These are phyloP conservation scores for Solanum neorickii DNA, from an alignment of 257 asterid genomes.

Conservation along the genomic window DNA sequence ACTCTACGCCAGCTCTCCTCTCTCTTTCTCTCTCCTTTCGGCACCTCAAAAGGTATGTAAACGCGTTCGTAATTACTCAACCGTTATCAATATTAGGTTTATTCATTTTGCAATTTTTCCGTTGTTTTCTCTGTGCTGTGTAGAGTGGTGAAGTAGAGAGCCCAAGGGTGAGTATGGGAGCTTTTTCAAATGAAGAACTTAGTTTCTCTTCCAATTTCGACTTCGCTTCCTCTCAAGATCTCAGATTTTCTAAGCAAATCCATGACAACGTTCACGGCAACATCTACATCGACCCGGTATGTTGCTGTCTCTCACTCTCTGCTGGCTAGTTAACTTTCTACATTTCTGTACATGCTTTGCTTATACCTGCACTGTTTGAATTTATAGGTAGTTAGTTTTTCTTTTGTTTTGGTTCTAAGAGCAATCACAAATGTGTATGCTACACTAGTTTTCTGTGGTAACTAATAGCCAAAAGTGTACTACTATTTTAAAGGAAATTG, in stretches of 20 bases:
- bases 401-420: not conserved
- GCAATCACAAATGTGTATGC: not conserved
- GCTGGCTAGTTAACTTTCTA: not conserved
- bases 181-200: conserved; percentile 25
- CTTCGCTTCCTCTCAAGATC: conserved; percentile 37
- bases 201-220: conserved; percentile 18
- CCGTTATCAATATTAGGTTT: not conserved
- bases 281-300: conserved; percentile 72
- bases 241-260: conserved; percentile 53
- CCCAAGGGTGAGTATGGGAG: conserved; percentile 35
- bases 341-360: not conserved
- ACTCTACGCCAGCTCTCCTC: not conserved
- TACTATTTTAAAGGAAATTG: not conserved
- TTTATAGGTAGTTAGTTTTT: not conserved
- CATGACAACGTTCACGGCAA: conserved; percentile 85
- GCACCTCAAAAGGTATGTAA: conserved; percentile 11
- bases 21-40: not conserved
- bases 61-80: not conserved
- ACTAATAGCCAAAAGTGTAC: not conserved
- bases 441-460: not conserved
- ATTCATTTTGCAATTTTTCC: not conserved
- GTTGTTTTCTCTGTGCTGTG: not conserved
- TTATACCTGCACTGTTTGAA: not conserved
- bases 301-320: not conserved
- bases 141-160: not conserved